Evolutionary conservation across 2,329 filamentous ascomycete species (phyloP).

Genomic region (Cryphonectria parasitica): DNA sequence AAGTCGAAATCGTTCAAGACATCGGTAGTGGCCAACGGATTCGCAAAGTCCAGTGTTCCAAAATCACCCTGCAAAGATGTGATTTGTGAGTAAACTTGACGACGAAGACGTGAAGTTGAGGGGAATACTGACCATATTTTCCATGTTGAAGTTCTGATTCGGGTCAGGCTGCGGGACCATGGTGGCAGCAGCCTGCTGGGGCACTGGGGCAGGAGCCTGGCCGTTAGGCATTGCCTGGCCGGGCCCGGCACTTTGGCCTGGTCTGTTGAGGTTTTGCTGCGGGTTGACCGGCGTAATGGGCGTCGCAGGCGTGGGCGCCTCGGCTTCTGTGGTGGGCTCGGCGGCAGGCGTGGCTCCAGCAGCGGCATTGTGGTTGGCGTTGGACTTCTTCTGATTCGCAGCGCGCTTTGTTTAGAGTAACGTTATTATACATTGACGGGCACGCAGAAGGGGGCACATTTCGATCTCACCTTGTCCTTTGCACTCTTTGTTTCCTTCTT

Average conservation of each 20-base stretch:
- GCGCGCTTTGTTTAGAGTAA: slow-evolving; percentile 41
- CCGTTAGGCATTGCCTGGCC: slow-evolving; percentile 46
- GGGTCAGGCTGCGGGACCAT: slow-evolving; percentile 53
- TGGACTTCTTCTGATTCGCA: slow-evolving; percentile 66
- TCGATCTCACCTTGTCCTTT: slow-evolving; percentile 66
- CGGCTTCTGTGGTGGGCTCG: slow-evolving; percentile 59
- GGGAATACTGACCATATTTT: slow-evolving; percentile 50
- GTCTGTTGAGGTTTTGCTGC: slow-evolving; percentile 50
- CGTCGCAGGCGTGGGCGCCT: slow-evolving; percentile 61
- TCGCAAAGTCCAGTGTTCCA: slow-evolving; percentile 56
- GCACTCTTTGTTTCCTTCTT: slow-evolving; percentile 73
- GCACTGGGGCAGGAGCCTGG: slow-evolving; percentile 48
- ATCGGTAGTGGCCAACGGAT: slow-evolving; percentile 56
- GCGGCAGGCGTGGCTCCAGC: slow-evolving; percentile 61
- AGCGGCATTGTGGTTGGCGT: slow-evolving; percentile 51
- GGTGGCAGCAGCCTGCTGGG: slow-evolving; percentile 47
- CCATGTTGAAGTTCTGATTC: slow-evolving; percentile 53
- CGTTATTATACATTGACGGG: slow-evolving; percentile 22
- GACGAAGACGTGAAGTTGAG: slow-evolving; percentile 13
- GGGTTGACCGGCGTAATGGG: slow-evolving; percentile 65
- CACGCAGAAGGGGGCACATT: slow-evolving; percentile 26
- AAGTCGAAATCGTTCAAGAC: slow-evolving; percentile 71
- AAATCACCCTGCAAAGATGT: slow-evolving; percentile 44
- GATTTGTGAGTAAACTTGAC: slow-evolving; percentile 28
- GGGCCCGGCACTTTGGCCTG: slow-evolving; percentile 47